These are phyloP conservation scores for Lasiodiplodia hormozganensis DNA, from an alignment of 2,329 filamentous ascomycete species.

Conservation along the genomic window DNA sequence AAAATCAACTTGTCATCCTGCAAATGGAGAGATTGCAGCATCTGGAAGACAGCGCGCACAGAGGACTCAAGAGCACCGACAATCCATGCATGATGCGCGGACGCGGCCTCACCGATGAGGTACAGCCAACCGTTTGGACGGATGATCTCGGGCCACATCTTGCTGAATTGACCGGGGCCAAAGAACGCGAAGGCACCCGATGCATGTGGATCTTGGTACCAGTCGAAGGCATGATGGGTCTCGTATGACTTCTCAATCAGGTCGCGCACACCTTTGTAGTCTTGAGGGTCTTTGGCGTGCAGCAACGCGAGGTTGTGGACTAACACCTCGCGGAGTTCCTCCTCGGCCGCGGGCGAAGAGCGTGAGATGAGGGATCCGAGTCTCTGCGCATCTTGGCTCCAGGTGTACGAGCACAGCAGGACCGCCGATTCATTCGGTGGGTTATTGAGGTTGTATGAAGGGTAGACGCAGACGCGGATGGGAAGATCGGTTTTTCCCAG, in stretches of 20 bases:
- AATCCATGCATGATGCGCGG: conserved; percentile 35
- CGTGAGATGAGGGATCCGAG: conserved; percentile 39
- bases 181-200: conserved; percentile 52
- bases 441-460: conserved; percentile 45
- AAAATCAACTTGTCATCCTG: no score
- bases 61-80: conserved; percentile 33
- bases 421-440: conserved; percentile 37
- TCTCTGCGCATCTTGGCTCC: conserved; percentile 46
- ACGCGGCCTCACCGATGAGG: conserved; percentile 32
- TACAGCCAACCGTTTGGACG: conserved; percentile 25
- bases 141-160: conserved; percentile 8
- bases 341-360: conserved; percentile 32
- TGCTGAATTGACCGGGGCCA: conserved; percentile 49
- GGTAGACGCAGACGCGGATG: conserved; percentile 46
- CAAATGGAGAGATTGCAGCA: conserved; percentile 12
- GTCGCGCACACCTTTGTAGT: background rate
- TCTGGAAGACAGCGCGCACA: conserved; percentile 24
- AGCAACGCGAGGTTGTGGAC: conserved; percentile 40
- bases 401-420: conserved; percentile 48
- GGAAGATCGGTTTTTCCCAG: conserved; percentile 41
- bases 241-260: background rate
- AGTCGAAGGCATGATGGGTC: conserved; percentile 37
- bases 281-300: conserved; percentile 30
- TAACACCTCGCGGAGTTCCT: conserved; percentile 38
- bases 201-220: conserved; percentile 45